Evolutionary conservation across 371 early-diverging fungal species (phyloP).

Genomic region (Syncephalastrum racemosum): DNA sequence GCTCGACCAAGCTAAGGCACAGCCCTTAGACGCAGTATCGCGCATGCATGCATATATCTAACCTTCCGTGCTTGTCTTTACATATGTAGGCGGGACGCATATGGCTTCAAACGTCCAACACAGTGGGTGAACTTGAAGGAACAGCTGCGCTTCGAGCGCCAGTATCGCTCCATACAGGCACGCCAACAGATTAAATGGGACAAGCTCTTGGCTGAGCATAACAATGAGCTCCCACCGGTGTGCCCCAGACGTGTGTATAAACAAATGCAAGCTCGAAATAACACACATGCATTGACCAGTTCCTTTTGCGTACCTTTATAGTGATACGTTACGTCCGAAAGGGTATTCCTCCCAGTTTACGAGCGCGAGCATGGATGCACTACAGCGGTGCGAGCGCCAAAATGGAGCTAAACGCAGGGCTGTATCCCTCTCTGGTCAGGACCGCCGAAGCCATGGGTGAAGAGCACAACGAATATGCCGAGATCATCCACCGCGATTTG

Average conservation of each 20-base stretch:
- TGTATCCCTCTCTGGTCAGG: slow-evolving; percentile 55
- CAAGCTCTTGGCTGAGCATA: slow-evolving; percentile 40
- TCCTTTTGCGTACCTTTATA: slow-evolving; percentile 14
- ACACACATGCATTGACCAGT: background rate
- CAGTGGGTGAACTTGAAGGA: slow-evolving; percentile 53
- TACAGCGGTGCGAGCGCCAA: slow-evolving; percentile 75
- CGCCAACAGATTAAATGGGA: slow-evolving; percentile 57
- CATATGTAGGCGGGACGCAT: slow-evolving; percentile 42
- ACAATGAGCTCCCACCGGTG: slow-evolving; percentile 50
- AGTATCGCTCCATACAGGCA: slow-evolving; percentile 49
- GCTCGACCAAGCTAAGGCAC: no score
- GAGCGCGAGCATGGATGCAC: slow-evolving; percentile 80
- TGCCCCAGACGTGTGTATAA: slow-evolving; percentile 43
- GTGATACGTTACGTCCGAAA: slow-evolving; percentile 74
- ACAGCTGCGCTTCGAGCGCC: slow-evolving; percentile 49
- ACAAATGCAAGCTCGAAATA: background rate
- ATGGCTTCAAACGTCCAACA: slow-evolving; percentile 62
- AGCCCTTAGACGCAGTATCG: no score
- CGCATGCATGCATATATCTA: no score
- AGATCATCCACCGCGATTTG: slow-evolving; percentile 74
- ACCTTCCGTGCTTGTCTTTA: no score
- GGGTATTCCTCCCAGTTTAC: slow-evolving; percentile 71
- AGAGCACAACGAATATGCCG: slow-evolving; percentile 57
- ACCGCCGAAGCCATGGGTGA: slow-evolving; percentile 51
- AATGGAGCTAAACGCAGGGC: slow-evolving; percentile 53